phyloP scores from a whole-genome alignment of 192 early-diverging fungal genomes.

The Backusella circina region DNA sequence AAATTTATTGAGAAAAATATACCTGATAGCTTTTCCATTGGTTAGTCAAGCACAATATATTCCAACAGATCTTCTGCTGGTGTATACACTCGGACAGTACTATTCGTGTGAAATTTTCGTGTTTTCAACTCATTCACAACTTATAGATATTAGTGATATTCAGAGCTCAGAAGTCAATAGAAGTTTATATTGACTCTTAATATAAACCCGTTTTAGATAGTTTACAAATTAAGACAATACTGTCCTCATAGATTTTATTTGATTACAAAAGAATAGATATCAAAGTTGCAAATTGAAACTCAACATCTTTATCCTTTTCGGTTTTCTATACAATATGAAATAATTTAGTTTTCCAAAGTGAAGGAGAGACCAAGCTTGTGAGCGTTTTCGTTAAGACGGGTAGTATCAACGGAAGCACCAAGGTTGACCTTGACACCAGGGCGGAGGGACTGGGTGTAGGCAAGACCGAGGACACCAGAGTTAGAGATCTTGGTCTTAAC shows the following conservation, averaged over 20 bases:
- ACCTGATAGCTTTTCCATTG: too few species aligned
- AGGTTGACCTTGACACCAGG: slow-evolving; percentile 93
- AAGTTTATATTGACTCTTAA: neutral
- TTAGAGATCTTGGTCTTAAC: slow-evolving; percentile 89
- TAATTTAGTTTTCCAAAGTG: slow-evolving; percentile 83
- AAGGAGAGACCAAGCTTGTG: slow-evolving; percentile 94
- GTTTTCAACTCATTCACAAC: too few species aligned
- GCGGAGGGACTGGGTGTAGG: slow-evolving; percentile 91
- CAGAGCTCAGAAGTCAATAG: too few species aligned
- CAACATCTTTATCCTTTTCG: neutral
- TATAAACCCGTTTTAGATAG: neutral
- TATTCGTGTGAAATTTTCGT: too few species aligned
- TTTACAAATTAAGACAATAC: neutral
- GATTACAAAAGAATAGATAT: neutral
- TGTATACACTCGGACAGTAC: too few species aligned
- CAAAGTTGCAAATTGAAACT: neutral
- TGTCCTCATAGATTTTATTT: neutral
- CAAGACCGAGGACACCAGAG: slow-evolving; percentile 85
- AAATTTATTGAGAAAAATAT: too few species aligned
- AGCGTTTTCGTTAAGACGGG: slow-evolving; percentile 87
- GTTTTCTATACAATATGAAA: neutral
- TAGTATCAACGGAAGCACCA: slow-evolving; percentile 93
- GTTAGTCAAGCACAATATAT: too few species aligned
- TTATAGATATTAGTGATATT: too few species aligned
- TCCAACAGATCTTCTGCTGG: too few species aligned